Evolutionary conservation across 1,139 yeast genomes (phyloP).

Genomic region (Blastobotrys malaysiensis): DNA sequence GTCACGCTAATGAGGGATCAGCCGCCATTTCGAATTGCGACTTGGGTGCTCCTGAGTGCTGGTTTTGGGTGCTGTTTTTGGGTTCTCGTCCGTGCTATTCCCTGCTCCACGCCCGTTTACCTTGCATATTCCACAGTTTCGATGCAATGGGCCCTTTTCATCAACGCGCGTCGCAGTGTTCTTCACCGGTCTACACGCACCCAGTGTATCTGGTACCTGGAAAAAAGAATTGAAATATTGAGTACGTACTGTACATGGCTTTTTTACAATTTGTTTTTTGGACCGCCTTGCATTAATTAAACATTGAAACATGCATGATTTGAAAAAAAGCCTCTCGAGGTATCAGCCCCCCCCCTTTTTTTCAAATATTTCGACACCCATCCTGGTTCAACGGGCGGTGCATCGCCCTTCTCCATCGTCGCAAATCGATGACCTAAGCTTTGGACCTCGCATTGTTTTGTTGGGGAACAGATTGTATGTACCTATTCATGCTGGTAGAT

Average conservation of each 20-base stretch:
- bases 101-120: not conserved
- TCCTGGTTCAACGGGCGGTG: not conserved
- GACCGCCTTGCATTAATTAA: not conserved
- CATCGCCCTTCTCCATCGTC: not conserved
- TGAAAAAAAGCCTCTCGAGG: not conserved
- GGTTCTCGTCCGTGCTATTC: not conserved
- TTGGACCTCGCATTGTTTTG: not conserved
- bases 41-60: too few species aligned
- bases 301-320: not conserved
- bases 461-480: not conserved
- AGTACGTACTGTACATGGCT: too few species aligned
- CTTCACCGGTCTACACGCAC: not conserved
- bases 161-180: not conserved
- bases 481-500: not conserved
- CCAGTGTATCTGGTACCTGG: not conserved
- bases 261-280: too few species aligned
- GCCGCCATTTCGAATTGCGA: too few species aligned
- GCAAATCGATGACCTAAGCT: not conserved
- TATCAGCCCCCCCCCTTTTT: not conserved
- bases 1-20: too few species aligned
- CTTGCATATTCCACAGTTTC: not conserved
- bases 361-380: not conserved
- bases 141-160: not conserved
- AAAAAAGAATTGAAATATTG: not conserved
- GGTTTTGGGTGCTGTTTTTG: too few species aligned